Conservation (phyloP, 768 basidiomycete species). For the Lactifluus volemus region DNA sequence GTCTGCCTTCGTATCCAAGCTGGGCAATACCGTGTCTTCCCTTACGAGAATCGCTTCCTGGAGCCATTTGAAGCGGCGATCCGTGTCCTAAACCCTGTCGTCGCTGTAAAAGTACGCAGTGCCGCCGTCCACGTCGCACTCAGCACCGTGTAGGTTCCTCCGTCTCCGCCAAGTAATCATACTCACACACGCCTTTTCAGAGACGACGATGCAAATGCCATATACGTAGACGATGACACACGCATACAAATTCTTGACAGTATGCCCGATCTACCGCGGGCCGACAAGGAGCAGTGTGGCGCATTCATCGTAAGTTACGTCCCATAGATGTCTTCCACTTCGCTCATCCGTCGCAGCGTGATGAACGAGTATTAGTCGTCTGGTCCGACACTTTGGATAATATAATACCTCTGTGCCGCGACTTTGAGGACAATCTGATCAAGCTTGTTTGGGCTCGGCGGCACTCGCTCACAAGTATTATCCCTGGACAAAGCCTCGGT, state of each 20-base stretch:
- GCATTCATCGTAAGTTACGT: slow-evolving; percentile 63
- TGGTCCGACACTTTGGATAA: slow-evolving; percentile 81
- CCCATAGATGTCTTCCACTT: neutral
- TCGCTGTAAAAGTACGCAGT: slow-evolving; percentile 73
- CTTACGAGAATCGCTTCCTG: slow-evolving; percentile 75
- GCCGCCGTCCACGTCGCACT: slow-evolving; percentile 77
- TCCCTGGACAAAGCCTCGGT: slow-evolving; percentile 26
- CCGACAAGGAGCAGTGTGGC: slow-evolving; percentile 87
- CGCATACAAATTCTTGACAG: slow-evolving; percentile 81
- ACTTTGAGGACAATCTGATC: slow-evolving; percentile 73
- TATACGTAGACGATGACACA: slow-evolving; percentile 70
- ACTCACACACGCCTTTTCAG: slow-evolving; percentile 28
- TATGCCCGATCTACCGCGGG: slow-evolving; percentile 55
- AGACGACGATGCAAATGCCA: slow-evolving; percentile 46
- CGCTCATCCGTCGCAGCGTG: slow-evolving; percentile 41
- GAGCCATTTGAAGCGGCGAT: slow-evolving; percentile 79
- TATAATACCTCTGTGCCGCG: slow-evolving; percentile 63
- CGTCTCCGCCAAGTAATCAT: neutral
- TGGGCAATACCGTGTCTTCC: slow-evolving; percentile 71
- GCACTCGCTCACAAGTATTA: slow-evolving; percentile 16
- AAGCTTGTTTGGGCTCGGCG: slow-evolving; percentile 61
- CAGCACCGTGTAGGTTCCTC: slow-evolving; percentile 47
- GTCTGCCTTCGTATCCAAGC: slow-evolving; percentile 66
- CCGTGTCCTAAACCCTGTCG: slow-evolving; percentile 66
- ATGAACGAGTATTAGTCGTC: slow-evolving; percentile 73